These are phyloP conservation scores for Linum tenue DNA, from an alignment of 345 rosid species.

Conservation along the genomic window DNA sequence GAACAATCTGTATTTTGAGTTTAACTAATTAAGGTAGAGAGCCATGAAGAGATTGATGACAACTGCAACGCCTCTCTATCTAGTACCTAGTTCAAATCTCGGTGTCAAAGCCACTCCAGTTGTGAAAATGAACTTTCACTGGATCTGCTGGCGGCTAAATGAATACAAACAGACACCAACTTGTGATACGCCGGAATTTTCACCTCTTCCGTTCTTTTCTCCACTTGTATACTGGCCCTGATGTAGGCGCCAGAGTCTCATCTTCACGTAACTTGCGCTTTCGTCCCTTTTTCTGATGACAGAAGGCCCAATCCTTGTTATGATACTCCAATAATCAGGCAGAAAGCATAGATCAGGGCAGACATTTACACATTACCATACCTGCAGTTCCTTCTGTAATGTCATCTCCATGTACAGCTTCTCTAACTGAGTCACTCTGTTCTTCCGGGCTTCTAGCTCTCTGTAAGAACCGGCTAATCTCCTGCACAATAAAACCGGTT, in stretches of 20 bases:
- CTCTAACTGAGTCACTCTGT: slow-evolving; percentile 54
- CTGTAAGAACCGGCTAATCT: slow-evolving; percentile 53
- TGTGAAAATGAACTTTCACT: no score
- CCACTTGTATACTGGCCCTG: slow-evolving; percentile 72
- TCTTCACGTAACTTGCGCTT: slow-evolving; percentile 71
- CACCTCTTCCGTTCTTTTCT: slow-evolving; percentile 64
- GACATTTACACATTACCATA: slow-evolving; percentile 9
- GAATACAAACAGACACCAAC: background rate
- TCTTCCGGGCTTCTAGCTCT: slow-evolving; percentile 66
- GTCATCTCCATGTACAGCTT: slow-evolving; percentile 68
- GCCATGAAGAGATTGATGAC: no score
- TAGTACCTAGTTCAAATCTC: no score
- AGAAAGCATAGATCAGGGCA: background rate
- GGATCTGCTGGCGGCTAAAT: background rate
- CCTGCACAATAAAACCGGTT: slow-evolving; percentile 26
- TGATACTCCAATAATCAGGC: background rate
- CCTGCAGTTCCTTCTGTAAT: slow-evolving; percentile 79
- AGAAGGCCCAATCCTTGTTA: background rate
- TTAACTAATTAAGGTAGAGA: no score
- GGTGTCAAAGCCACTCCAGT: no score
- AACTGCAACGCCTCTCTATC: no score
- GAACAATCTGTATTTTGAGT: no score
- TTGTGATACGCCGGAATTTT: slow-evolving; percentile 8
- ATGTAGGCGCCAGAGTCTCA: slow-evolving; percentile 50
- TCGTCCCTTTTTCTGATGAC: slow-evolving; percentile 62